Base-by-base conservation (phyloP, 768 basidiomycete species). In the Clathrus columnatus region DNA sequence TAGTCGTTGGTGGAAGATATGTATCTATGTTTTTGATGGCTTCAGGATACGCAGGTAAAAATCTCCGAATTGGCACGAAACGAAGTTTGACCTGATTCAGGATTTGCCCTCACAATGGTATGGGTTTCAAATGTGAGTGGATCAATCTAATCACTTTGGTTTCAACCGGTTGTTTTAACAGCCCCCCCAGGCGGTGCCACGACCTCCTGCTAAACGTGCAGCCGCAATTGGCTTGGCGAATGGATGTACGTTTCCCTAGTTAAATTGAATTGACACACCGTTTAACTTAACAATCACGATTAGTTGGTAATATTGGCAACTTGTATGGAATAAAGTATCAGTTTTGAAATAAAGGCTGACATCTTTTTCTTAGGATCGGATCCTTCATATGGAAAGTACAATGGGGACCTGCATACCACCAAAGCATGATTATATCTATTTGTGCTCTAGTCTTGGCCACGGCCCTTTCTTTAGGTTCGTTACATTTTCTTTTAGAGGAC, bases 1-100 rank as follows among this genome's bases (percentile, higher is more conserved):
- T 73, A 68, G 68, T 66, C 2, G 72, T 73, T n/a, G 74, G 67
- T 0, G 81, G 72, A 1, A 75, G 83, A 51, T 84, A 85, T 59
- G 70, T 84, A 24, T 74, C 80, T 0, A 66, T 84, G 65, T 84
- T 84, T 67, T 69, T 84, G 28, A 83, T 85, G 81, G 75, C 83
- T 0, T 65, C 68, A 50, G 82, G 83, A 49, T 79, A 77, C 58
- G 67, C 67, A 4, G 75, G 76, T 69, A 20, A 7, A 5, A 10
- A 10, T n/a, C 36, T 49, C 16, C 4, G 1, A 14, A 36, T 32
- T 18, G 17, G 14, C 51, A 11, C 51, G 18, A 26, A 20, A 16
- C 50, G 41, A 51, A 21, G 3, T 24, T 2, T 2, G 1, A 21
- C 23, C 21, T 18, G 30, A 30, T 8, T 23, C 28, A 73, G 74